Base-by-base conservation (phyloP, 108 stramenopile species). In the Cyclotella cryptica region DNA sequence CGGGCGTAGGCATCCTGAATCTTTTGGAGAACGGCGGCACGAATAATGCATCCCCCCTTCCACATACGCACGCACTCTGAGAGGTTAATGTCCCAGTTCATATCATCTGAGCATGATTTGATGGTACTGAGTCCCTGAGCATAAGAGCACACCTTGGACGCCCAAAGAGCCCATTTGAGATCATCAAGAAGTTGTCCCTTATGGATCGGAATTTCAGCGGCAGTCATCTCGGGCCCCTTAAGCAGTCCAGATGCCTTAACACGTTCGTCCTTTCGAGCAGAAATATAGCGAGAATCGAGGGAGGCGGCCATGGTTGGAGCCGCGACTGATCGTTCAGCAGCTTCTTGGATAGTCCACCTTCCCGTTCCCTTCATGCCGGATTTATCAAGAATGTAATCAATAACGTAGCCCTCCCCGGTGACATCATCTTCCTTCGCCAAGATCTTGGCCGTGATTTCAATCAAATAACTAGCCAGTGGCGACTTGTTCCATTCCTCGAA, bases 321-420 rank as follows among this genome's bases (percentile, higher is more conserved):
- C 13, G 99, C 92, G 8, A 98, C 98, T 66, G 86, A 87, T 55
- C 92, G 89, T 78, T 99, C 98, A 39, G 99, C 99, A n/a, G 97
- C 98, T 67, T 98, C 98, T 79, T 99, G 97, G 19, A 99, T 90
- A 15, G 99, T 99, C 99, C 98, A 98, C 18, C 96, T 87, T 17
- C 99, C 99, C 1, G 99, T 99, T 51, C 99, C 99, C 83, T 99
- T 99, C 97, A 97, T 98, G 1, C 99, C 99, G 30, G 98, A 98
- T 84, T 97, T 97, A 80, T 99, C 99, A 19, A 98, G 87, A 73
- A 99, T 86, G 66, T 95, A 88, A 58, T 98, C 96, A 1, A 97
- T 89, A 54, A 95, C 92, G 43, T 91, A 81, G 14, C 96, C 96
- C 10, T 84, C 89, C 24, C 81, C 85, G 21, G 88, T 89, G 39